These are phyloP conservation scores for Berberis vulgaris DNA, from an alignment of 164 flowering plant species.

Conservation along the genomic window DNA sequence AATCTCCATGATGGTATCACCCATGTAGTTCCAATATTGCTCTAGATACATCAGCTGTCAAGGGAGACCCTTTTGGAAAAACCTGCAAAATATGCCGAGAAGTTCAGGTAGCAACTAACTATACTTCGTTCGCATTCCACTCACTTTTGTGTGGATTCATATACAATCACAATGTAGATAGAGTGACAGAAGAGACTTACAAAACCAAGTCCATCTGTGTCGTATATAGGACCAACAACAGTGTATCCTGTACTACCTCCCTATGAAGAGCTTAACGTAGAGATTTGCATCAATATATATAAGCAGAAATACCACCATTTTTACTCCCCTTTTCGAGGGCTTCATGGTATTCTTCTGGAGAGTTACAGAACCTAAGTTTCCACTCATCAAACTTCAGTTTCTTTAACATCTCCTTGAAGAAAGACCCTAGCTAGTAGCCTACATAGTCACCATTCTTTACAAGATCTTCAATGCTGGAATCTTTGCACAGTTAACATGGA, in stretches of 20 bases:
- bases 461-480: neutral
- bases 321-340: too few species aligned
- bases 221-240: constrained; percentile 27
- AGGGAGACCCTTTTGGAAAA: constrained; percentile 1
- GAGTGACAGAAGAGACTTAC: constrained; percentile 16
- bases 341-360: too few species aligned
- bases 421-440: neutral
- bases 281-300: constrained; percentile 42
- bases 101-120: neutral
- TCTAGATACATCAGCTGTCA: neutral
- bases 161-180: neutral
- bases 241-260: constrained; percentile 22
- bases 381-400: neutral
- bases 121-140: too few species aligned
- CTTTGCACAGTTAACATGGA: neutral
- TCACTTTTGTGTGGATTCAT: neutral
- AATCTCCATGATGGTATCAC: neutral
- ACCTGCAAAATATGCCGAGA: neutral
- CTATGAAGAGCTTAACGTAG: constrained; percentile 31
- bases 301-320: constrained; percentile 46
- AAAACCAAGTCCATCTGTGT: constrained; percentile 41
- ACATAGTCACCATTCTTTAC: neutral
- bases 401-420: neutral
- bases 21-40: neutral
- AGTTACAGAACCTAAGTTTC: neutral